Evolutionary conservation across 768 basidiomycete species (phyloP).

Genomic region (Boletus rubropictus): DNA sequence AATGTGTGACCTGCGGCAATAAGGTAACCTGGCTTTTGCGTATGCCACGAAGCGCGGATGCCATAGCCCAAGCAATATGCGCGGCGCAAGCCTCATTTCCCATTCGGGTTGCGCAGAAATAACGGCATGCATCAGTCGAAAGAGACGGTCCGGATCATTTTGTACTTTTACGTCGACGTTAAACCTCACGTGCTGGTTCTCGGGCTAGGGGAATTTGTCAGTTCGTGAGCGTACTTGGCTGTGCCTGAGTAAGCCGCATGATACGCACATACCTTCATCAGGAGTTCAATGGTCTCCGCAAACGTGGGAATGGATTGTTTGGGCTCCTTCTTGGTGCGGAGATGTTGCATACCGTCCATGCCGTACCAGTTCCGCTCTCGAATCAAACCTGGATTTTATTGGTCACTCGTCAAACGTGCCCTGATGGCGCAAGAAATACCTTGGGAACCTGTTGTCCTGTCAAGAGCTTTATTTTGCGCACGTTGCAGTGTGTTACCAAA

Average conservation of each 20-base stretch:
- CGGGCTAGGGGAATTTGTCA: slow-evolving; percentile 41
- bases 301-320: slow-evolving; percentile 89
- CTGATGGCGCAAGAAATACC: slow-evolving; percentile 34
- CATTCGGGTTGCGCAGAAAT: slow-evolving; percentile 63
- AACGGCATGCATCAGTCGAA: slow-evolving; percentile 66
- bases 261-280: slow-evolving; percentile 64
- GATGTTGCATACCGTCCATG: slow-evolving; percentile 64
- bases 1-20: slow-evolving; percentile 82
- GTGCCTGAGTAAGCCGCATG: slow-evolving; percentile 6
- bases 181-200: slow-evolving; percentile 70
- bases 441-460: slow-evolving; percentile 75
- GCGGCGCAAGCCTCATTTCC: slow-evolving; percentile 71
- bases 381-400: slow-evolving; percentile 49
- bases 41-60: slow-evolving; percentile 83
- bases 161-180: slow-evolving; percentile 93
- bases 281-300: slow-evolving; percentile 67
- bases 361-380: slow-evolving; percentile 70
- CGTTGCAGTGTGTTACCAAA: slow-evolving; percentile 22
- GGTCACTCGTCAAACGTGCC: slow-evolving; percentile 27
- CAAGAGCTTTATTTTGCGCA: slow-evolving; percentile 43
- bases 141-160: slow-evolving; percentile 85
- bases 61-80: slow-evolving; percentile 80
- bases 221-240: slow-evolving; percentile 1
- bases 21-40: slow-evolving; percentile 73
- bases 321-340: slow-evolving; percentile 74